Evolutionary conservation across 2,329 filamentous ascomycete genomes (phyloP).

Genomic region (Leptographium procerum): DNA sequence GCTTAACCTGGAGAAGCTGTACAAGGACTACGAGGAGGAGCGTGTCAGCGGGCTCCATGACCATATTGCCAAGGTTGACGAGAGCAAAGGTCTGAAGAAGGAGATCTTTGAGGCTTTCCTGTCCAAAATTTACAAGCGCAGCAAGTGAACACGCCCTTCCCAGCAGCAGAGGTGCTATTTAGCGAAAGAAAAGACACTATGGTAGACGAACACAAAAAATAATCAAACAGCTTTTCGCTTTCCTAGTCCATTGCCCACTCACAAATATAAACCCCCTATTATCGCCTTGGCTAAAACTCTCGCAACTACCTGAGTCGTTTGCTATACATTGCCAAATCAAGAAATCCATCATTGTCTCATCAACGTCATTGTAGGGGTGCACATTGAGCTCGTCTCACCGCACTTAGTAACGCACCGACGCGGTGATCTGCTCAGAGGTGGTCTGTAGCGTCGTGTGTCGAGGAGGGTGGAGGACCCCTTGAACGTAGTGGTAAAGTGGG

Average conservation of each 20-base stretch:
- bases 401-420: neutral
- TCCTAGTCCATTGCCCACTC: neutral
- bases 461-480: neutral
- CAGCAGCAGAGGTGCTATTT: too few relatives aligned
- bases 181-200: neutral
- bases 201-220: too few relatives aligned
- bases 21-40: conserved; percentile 83
- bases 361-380: too few relatives aligned
- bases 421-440: neutral
- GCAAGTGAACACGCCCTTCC: conserved; percentile 78
- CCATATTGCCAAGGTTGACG: conserved; percentile 71
- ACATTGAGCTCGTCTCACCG: too few relatives aligned
- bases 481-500: neutral
- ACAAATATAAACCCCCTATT: neutral
- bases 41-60: conserved; percentile 64
- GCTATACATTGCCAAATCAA: neutral
- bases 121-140: conserved; percentile 95
- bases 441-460: neutral
- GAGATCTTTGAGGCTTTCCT: conserved; percentile 82
- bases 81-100: conserved; percentile 82
- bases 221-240: neutral
- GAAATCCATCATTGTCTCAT: neutral
- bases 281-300: neutral
- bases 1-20: conserved; percentile 70
- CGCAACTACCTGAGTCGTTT: neutral